Conservation (phyloP, 2,329 filamentous ascomycete genomes). For the Endocalyx cinctus region DNA sequence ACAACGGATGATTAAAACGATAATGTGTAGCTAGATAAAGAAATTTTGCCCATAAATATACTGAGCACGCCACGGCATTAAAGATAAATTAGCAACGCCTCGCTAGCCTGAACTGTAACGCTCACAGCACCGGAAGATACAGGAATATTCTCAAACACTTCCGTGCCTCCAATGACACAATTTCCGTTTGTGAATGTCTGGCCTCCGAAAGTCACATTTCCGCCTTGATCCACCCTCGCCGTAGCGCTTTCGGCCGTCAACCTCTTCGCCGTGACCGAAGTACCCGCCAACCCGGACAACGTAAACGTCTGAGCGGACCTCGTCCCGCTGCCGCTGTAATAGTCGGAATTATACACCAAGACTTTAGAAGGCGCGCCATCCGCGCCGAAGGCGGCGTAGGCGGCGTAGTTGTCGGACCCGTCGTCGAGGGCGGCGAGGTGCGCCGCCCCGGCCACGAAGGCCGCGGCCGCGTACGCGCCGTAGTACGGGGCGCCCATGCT, state of each 20-base stretch:
- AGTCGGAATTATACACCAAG: slow-evolving; percentile 43
- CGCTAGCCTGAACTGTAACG: slow-evolving; percentile 38
- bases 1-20: no score
- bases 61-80: no score
- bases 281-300: slow-evolving; percentile 34
- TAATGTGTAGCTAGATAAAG: no score
- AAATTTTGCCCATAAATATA: no score
- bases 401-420: slow-evolving; percentile 37
- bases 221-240: slow-evolving; percentile 39
- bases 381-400: slow-evolving; percentile 40
- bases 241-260: slow-evolving; percentile 39
- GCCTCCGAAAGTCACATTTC: slow-evolving; percentile 38
- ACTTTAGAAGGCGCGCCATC: slow-evolving; percentile 30
- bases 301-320: slow-evolving; percentile 35
- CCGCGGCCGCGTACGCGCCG: slow-evolving; percentile 43
- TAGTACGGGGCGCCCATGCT: slow-evolving; percentile 48
- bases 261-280: slow-evolving; percentile 32
- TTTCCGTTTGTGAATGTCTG: slow-evolving; percentile 41
- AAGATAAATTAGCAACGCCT: slow-evolving; percentile 45
- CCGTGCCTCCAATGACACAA: slow-evolving; percentile 37
- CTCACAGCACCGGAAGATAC: slow-evolving; percentile 33
- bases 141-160: slow-evolving; percentile 30
- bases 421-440: slow-evolving; percentile 41
- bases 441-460: slow-evolving; percentile 38
- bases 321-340: slow-evolving; percentile 30